phyloP scores from a whole-genome alignment of 2,329 filamentous ascomycete genomes.

The Penicillium sp. region DNA sequence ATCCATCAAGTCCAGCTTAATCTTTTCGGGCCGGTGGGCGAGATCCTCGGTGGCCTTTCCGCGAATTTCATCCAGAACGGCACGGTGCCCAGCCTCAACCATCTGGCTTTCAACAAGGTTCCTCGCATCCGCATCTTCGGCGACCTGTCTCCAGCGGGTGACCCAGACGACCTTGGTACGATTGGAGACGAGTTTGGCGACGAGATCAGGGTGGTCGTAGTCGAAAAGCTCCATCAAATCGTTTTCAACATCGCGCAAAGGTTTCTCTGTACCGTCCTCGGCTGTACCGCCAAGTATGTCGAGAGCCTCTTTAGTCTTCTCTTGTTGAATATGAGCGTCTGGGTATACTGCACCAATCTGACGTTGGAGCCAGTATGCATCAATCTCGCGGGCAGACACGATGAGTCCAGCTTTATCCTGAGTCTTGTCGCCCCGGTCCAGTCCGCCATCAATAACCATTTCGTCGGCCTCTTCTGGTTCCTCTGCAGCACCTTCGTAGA shows the following conservation, averaged over 20 bases:
- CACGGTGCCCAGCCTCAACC: slow-evolving; percentile 80
- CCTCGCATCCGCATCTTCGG: slow-evolving; percentile 72
- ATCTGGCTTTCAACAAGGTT: slow-evolving; percentile 85
- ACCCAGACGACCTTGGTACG: slow-evolving; percentile 95
- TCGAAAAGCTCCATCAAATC: slow-evolving; percentile 98
- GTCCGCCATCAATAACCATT: slow-evolving; percentile 77
- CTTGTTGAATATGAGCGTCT: slow-evolving; percentile 89
- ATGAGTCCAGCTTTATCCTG: slow-evolving; percentile 54
- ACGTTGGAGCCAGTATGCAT: slow-evolving; percentile 95
- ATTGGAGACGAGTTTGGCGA: slow-evolving; percentile 87
- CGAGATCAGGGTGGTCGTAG: slow-evolving; percentile 91
- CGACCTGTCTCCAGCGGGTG: slow-evolving; percentile 79
- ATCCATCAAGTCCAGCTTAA: slow-evolving; percentile 84
- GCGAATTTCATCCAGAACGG: slow-evolving; percentile 84
- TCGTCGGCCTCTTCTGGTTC: slow-evolving; percentile 61
- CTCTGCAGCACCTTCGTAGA: slow-evolving; percentile 48
- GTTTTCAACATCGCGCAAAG: slow-evolving; percentile 92
- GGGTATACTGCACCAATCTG: slow-evolving; percentile 86
- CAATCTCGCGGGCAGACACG: slow-evolving; percentile 84
- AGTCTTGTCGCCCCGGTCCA: slow-evolving; percentile 45
- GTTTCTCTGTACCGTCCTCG: slow-evolving; percentile 75
- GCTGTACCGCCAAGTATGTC: slow-evolving; percentile 77
- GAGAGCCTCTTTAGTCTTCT: slow-evolving; percentile 84
- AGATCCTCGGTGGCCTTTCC: slow-evolving; percentile 66
- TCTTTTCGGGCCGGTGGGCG: slow-evolving; percentile 66